These are phyloP conservation scores for Psilocybe cubensis DNA, from an alignment of 768 basidiomycete species.

Conservation along the genomic window DNA sequence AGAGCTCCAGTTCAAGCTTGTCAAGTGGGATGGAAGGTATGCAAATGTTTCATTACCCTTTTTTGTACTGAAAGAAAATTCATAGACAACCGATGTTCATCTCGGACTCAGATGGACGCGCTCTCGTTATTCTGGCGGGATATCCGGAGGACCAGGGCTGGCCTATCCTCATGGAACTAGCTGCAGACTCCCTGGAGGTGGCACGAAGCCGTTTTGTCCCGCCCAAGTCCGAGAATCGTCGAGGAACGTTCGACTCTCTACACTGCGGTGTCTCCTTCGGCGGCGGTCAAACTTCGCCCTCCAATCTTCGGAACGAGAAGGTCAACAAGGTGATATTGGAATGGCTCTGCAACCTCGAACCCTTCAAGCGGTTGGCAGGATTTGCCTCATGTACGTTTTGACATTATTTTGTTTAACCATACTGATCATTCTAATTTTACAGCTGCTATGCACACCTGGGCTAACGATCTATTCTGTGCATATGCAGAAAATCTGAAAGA, in stretches of 20 bases:
- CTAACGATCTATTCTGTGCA: background rate
- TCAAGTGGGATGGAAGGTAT: slow-evolving; percentile 10
- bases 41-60: background rate
- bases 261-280: slow-evolving; percentile 4
- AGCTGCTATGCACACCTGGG: slow-evolving; percentile 7
- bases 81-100: background rate
- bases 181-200: background rate
- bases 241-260: slow-evolving; percentile 3
- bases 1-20: background rate
- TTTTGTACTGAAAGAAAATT: no score
- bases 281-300: slow-evolving; percentile 2
- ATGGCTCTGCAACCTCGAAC: background rate
- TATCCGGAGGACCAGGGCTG: background rate
- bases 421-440: background rate
- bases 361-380: slow-evolving; percentile 6
- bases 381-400: slow-evolving; percentile 6
- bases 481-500: background rate
- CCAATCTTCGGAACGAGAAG: background rate
- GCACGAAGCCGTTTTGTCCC: background rate
- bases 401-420: background rate
- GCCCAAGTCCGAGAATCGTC: background rate
- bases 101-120: background rate
- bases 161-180: background rate
- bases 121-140: slow-evolving; percentile 1
- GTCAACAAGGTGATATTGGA: background rate